phyloP scores from a whole-genome alignment of 208 protist species.

The Crithidia brevicula region DNA sequence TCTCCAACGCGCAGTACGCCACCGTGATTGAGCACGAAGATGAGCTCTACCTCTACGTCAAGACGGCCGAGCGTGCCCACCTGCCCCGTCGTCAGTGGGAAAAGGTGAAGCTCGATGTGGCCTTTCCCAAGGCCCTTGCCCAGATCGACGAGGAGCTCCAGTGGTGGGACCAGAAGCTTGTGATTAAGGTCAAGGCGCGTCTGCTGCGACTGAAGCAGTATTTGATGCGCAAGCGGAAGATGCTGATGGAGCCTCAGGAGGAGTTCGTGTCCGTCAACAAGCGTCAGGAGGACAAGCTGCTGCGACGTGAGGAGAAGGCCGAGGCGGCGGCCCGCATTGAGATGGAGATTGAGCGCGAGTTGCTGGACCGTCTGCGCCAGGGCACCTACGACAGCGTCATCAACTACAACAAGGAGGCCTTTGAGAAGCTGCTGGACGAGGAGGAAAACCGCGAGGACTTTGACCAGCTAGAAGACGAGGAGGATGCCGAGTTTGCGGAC shows the following conservation, averaged over 20 bases:
- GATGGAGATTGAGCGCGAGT: slow-evolving; percentile 97
- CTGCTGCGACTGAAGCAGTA: slow-evolving; percentile 98
- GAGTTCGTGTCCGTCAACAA: slow-evolving; percentile 98
- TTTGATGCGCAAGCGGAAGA: slow-evolving; percentile 97
- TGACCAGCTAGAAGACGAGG: slow-evolving; percentile 74
- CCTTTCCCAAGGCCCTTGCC: slow-evolving; percentile 95
- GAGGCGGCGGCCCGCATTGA: slow-evolving; percentile 97
- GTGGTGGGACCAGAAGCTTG: slow-evolving; percentile 95
- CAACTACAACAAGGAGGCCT: slow-evolving; percentile 89
- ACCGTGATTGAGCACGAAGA: slow-evolving; percentile 98
- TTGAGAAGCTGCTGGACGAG: slow-evolving; percentile 87
- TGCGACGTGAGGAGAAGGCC: slow-evolving; percentile 96
- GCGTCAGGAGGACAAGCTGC: slow-evolving; percentile 96
- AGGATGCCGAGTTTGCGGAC: slow-evolving; percentile 88
- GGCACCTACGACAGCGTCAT: slow-evolving; percentile 93
- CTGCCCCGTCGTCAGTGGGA: slow-evolving; percentile 98
- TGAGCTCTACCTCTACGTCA: slow-evolving; percentile 98
- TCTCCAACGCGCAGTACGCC: slow-evolving; percentile 99
- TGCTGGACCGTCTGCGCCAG: slow-evolving; percentile 96
- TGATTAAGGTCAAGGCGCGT: slow-evolving; percentile 98
- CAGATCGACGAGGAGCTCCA: slow-evolving; percentile 97
- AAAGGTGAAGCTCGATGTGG: slow-evolving; percentile 96
- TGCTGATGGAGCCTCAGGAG: slow-evolving; percentile 92
- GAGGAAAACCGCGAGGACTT: slow-evolving; percentile 86
- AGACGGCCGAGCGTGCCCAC: slow-evolving; percentile 99